Conservation (phyloP, 2,329 filamentous ascomycete species). For the Aspergillus clavatus region DNA sequence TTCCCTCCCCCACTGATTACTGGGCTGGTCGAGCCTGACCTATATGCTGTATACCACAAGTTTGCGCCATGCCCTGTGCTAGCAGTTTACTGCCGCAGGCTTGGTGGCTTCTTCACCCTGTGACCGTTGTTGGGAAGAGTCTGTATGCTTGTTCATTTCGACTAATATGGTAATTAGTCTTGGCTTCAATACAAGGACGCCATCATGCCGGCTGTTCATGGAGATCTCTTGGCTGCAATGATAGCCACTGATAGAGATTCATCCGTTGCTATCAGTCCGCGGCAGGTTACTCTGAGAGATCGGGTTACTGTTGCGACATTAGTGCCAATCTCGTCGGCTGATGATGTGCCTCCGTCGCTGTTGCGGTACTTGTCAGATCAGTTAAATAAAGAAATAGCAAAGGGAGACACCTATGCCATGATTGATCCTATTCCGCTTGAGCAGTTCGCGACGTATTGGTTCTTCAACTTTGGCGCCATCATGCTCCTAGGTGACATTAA, state of each 20-base stretch:
- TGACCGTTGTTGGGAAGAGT: not conserved
- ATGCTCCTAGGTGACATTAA: constrained; percentile 78
- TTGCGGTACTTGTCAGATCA: constrained; percentile 75
- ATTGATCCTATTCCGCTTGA: constrained; percentile 68
- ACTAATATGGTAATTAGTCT: constrained; percentile 35
- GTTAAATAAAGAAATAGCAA: constrained; percentile 84
- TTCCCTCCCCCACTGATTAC: not conserved
- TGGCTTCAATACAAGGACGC: constrained; percentile 22
- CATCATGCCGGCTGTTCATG: constrained; percentile 36
- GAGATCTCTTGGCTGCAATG: constrained; percentile 28
- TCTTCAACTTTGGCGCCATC: constrained; percentile 81
- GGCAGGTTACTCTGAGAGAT: constrained; percentile 77
- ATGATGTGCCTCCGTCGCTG: constrained; percentile 70
- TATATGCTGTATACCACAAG: not conserved
- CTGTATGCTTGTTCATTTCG: constrained; percentile 5
- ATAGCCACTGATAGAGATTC: constrained; percentile 45
- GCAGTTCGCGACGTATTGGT: constrained; percentile 79
- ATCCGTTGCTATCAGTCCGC: constrained; percentile 64
- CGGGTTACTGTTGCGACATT: constrained; percentile 78
- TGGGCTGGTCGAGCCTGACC: not conserved
- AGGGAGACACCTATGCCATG: constrained; percentile 90
- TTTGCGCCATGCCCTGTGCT: not conserved
- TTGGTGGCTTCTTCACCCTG: not conserved
- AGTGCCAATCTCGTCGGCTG: constrained; percentile 72
- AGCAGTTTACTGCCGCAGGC: not conserved